phyloP scores from a whole-genome alignment of 306 rosid genomes.

The Delonix regia region DNA sequence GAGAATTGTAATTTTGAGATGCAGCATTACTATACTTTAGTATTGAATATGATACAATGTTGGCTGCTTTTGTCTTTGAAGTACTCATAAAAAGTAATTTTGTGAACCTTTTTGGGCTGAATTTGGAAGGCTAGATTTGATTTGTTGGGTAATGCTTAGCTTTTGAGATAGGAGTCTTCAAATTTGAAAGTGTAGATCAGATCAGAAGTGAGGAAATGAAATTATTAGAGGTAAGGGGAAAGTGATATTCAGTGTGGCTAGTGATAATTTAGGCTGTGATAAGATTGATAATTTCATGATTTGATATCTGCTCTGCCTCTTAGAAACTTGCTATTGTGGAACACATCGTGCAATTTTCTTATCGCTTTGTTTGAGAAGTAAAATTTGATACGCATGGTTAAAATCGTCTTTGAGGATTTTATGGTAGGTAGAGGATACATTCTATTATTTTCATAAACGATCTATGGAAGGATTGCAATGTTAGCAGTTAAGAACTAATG shows the following conservation, averaged over 20 bases:
- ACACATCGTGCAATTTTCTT: not conserved
- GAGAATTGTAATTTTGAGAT: conserved; percentile 12
- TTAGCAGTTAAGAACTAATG: not conserved
- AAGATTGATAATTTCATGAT: not conserved
- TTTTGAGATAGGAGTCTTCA: not conserved
- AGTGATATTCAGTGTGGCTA: not conserved
- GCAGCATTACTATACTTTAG: not conserved
- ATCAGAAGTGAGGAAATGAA: not conserved
- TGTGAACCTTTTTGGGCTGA: conserved; percentile 2
- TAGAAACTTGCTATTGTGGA: not conserved
- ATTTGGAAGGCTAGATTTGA: not conserved
- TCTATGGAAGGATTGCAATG: not conserved
- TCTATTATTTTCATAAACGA: not conserved
- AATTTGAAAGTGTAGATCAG: not conserved
- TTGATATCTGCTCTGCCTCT: not conserved
- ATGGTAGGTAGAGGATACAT: not conserved
- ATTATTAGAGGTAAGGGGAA: too few species aligned
- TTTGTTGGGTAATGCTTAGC: not conserved
- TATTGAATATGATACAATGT: not conserved
- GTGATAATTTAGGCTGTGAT: not conserved
- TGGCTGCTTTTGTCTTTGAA: conserved; percentile 22
- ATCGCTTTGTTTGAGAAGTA: not conserved
- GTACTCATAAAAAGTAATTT: not conserved
- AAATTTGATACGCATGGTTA: not conserved
- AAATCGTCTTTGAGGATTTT: not conserved